Base-by-base conservation (phyloP, 1,284 basidiomycete species). In the Apiotrichum mycotoxinovorans region DNA sequence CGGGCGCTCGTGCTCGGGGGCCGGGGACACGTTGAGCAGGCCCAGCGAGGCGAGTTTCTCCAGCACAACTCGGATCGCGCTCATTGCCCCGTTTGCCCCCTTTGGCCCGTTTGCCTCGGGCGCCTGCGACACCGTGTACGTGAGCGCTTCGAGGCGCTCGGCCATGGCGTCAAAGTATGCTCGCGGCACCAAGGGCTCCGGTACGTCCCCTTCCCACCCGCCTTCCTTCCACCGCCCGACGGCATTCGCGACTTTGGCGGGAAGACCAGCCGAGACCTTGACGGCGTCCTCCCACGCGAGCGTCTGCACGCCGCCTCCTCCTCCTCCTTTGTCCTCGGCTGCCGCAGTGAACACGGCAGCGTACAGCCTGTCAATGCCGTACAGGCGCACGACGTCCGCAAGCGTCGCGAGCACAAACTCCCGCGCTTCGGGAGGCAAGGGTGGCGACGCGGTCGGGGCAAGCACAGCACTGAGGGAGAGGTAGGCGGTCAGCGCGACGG, bases 351-450 rank as follows among this genome's bases (percentile, higher is more conserved):
- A 30, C 4, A 40, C 34, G 11, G 23, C 27, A 9, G n/a, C 26
- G 68, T 86, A 83, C 20, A 91, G 70, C 41, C 84, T 79, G 63
- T 89, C 86, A 46, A 92, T 74, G 7, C 87, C 82, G 68, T 89
- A 91, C 34, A 82, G 77, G 45, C 70, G 75, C 3, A 80, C 68
- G 10, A 93, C 78, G 22, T 74, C 78, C n/a, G 76, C 78, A 20
- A 93, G 78, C 0, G 88, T 61, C 2, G 57, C 20, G 7, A 76
- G 56, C 3, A 70, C 48, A 57, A 71, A 68, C 1, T 57, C 51
- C 22, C 75, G 53, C 11, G 70, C 56, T 0, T 65, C 56, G 7
- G 70, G 51, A 1, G 57, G 47, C 0, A 53, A n/a, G 15, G 62
- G 35, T 20, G 56, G 49, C 20, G 52, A 8, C 12, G 60, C 51